Conservation (phyloP, 1,139 yeast species). For the Candida buenavistaensis region DNA sequence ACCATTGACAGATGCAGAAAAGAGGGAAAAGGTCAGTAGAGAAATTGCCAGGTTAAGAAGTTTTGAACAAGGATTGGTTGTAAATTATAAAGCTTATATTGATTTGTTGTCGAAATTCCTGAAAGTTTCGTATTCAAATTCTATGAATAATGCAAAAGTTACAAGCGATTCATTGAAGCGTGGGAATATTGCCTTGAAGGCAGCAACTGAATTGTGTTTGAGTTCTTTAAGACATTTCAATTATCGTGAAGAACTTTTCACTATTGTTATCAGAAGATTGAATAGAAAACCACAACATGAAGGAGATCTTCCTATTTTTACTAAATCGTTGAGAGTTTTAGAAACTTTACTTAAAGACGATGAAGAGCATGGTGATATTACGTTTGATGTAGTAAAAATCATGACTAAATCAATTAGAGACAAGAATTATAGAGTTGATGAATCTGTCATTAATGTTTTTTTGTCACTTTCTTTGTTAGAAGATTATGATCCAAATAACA, state of each 20-base stretch:
- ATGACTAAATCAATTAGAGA: conserved; percentile 70
- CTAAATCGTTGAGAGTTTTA: conserved; percentile 61
- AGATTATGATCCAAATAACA: conserved; percentile 72
- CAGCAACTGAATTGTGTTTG: conserved; percentile 73
- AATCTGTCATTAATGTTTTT: conserved; percentile 72
- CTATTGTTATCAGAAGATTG: conserved; percentile 64
- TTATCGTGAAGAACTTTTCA: conserved; percentile 69
- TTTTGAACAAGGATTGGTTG: conserved; percentile 76
- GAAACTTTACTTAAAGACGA: conserved; percentile 68
- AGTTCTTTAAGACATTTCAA: conserved; percentile 77
- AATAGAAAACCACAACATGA: conserved; percentile 52
- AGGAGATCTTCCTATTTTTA: conserved; percentile 51
- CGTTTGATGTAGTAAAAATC: conserved; percentile 69
- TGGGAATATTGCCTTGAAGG: conserved; percentile 65
- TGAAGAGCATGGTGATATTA: conserved; percentile 76
- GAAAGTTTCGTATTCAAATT: conserved; percentile 38
- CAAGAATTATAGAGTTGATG: conserved; percentile 80
- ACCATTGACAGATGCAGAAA: conserved; percentile 77
- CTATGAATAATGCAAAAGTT: conserved; percentile 40
- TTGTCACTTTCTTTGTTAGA: conserved; percentile 71
- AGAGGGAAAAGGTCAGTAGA: conserved; percentile 75
- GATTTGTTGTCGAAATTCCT: conserved; percentile 50
- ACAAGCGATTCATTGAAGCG: conserved; percentile 40
- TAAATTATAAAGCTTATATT: conserved; percentile 69
- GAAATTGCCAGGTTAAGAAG: conserved; percentile 76